A percentile compares a stretch with the other conserved stretches of the same genome.
phyloP scores from a whole-genome alignment of 2,329 filamentous ascomycete species.

The Monosporascus sp. region DNA sequence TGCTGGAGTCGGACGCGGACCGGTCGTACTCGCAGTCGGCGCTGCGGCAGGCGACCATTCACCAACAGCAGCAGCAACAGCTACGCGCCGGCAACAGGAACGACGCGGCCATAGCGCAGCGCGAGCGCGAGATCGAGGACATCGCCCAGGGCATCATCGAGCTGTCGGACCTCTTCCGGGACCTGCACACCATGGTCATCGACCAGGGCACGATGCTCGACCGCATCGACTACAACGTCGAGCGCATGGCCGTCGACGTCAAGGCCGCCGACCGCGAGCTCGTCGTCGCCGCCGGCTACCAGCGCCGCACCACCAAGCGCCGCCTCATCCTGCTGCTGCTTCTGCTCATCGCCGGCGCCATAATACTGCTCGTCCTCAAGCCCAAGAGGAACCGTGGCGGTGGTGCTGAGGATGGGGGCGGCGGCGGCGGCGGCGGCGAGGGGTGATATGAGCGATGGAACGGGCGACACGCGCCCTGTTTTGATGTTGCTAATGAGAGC shows the following conservation, averaged over 20 bases:
- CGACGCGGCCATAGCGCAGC: slow-evolving; percentile 80
- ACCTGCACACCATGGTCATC: slow-evolving; percentile 92
- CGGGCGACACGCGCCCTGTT: background rate
- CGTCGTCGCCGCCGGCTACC: slow-evolving; percentile 81
- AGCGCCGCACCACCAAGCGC: slow-evolving; percentile 80
- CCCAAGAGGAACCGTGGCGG: slow-evolving; percentile 48
- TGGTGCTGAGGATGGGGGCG: slow-evolving; percentile 4
- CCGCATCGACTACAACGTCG: slow-evolving; percentile 96
- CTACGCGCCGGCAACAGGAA: slow-evolving; percentile 53
- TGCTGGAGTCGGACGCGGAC: slow-evolving; percentile 91
- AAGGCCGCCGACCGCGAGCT: slow-evolving; percentile 91
- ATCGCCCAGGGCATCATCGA: slow-evolving; percentile 98
- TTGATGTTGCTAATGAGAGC: background rate
- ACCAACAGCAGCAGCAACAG: slow-evolving; percentile 42
- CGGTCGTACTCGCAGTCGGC: slow-evolving; percentile 87
- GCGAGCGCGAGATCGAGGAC: slow-evolving; percentile 94
- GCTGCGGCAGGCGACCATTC: slow-evolving; percentile 66
- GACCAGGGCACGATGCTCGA: slow-evolving; percentile 88
- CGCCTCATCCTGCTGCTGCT: slow-evolving; percentile 89
- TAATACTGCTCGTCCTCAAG: slow-evolving; percentile 79
- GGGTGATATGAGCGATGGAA: background rate
- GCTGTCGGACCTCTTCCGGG: slow-evolving; percentile 91
- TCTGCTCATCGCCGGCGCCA: slow-evolving; percentile 76
- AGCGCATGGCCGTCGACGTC: slow-evolving; percentile 89
- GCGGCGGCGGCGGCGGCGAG: slow-evolving; percentile 1